Percentiles rank a stretch among this genome's conserved stretches.
Evolutionary conservation across 2,329 filamentous ascomycete species (phyloP).

Genomic region (Clarireedia monteithiana): DNA sequence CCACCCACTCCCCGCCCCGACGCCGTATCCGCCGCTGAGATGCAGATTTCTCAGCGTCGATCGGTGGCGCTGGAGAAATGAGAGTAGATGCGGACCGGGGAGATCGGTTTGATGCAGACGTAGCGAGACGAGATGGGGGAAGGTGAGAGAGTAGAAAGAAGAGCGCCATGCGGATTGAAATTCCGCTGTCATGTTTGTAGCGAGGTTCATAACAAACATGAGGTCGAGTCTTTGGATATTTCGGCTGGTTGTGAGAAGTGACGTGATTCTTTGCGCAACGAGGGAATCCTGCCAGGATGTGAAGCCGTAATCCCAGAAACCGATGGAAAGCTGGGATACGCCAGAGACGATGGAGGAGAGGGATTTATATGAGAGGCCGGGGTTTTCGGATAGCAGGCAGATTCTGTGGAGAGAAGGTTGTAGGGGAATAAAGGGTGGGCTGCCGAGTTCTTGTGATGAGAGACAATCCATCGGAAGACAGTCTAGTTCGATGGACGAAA

Average conservation of each 20-base stretch:
- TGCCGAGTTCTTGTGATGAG: neutral
- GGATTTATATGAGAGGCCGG: constrained; percentile 1
- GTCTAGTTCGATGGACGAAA: neutral
- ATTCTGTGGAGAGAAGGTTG: constrained; percentile 3
- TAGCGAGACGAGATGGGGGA: constrained; percentile 1
- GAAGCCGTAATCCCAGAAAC: constrained; percentile 8
- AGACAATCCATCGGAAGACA: constrained; percentile 7
- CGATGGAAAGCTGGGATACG: constrained; percentile 3
- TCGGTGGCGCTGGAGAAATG: neutral
- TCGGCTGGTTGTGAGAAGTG: neutral
- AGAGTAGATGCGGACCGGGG: neutral
- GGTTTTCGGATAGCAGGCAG: neutral
- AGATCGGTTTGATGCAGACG: constrained; percentile 7
- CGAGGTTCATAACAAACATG: constrained; percentile 7
- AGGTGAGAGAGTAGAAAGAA: neutral
- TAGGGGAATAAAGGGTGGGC: constrained; percentile 1
- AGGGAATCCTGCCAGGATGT: constrained; percentile 3
- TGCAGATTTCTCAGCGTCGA: neutral
- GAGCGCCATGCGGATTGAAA: constrained; percentile 2
- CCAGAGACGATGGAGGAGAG: neutral
- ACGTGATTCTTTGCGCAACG: neutral
- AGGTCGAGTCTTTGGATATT: constrained; percentile 1
- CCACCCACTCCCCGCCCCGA: constrained; percentile 2
- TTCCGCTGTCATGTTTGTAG: constrained; percentile 3
- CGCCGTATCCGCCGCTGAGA: constrained; percentile 1